Conservation (phyloP, 2,329 filamentous ascomycete genomes). For the Sclerotiophoma versabilis region DNA sequence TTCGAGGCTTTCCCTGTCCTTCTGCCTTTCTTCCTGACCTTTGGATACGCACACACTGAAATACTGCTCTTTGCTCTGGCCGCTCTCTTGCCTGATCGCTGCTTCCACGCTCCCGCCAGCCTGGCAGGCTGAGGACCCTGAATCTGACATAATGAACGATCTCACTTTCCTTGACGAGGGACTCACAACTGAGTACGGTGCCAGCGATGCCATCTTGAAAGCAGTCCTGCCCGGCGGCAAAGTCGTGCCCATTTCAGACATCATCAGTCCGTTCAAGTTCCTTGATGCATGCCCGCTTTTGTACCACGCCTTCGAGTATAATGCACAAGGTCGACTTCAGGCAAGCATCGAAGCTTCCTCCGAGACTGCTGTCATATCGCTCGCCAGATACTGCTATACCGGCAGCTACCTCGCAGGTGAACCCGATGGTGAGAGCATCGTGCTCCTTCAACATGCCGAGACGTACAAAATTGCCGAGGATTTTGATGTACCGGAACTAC, state of each 20-base stretch:
- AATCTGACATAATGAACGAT: constrained; percentile 27
- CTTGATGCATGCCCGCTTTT: constrained; percentile 49
- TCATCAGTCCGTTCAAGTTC: constrained; percentile 43
- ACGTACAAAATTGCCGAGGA: constrained; percentile 51
- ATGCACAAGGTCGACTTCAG: constrained; percentile 35
- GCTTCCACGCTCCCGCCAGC: constrained; percentile 4
- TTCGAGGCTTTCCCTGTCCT: neutral
- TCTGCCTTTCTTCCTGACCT: neutral
- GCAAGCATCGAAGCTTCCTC: constrained; percentile 51
- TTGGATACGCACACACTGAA: neutral
- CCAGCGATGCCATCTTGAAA: constrained; percentile 39
- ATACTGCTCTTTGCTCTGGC: neutral
- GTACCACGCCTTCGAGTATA: constrained; percentile 50
- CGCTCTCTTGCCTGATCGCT: neutral
- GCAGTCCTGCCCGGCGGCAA: constrained; percentile 42
- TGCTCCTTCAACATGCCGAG: constrained; percentile 51
- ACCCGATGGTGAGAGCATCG: constrained; percentile 30
- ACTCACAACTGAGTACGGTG: constrained; percentile 10
- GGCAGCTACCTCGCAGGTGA: constrained; percentile 45
- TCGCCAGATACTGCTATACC: constrained; percentile 54
- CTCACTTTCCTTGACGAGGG: constrained; percentile 31
- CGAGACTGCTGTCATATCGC: constrained; percentile 40
- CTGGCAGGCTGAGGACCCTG: constrained; percentile 5
- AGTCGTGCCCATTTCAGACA: constrained; percentile 41
- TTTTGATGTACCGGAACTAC: constrained; percentile 51